Evolutionary conservation across 495 filamentous ascomycete species (phyloP).

Genomic region (Amphirosellinia nigrospora): DNA sequence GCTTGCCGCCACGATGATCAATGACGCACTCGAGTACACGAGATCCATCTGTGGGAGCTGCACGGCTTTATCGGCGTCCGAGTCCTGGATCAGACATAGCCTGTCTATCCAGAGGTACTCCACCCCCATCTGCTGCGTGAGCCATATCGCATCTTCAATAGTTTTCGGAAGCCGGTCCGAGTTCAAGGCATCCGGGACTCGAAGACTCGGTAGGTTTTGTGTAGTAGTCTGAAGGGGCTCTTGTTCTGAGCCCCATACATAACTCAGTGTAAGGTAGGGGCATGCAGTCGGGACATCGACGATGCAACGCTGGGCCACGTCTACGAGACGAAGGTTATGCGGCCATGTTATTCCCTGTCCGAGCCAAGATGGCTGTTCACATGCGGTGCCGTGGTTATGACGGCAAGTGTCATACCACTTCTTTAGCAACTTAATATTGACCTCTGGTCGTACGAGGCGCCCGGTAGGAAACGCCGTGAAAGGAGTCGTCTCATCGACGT

Average conservation of each 20-base stretch:
- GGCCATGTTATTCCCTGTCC: not conserved
- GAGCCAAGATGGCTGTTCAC: not conserved
- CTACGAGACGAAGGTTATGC: not conserved
- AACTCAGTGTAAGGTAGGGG: slow-evolving; percentile 32
- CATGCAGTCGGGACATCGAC: slow-evolving; percentile 16
- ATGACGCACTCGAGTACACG: slow-evolving; percentile 32
- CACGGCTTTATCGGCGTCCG: slow-evolving; percentile 34
- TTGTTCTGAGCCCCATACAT: slow-evolving; percentile 34
- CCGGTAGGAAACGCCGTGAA: not conserved
- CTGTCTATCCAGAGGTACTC: slow-evolving; percentile 48
- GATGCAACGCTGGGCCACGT: slow-evolving; percentile 7
- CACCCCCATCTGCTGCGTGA: slow-evolving; percentile 36
- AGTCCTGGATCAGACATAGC: slow-evolving; percentile 44
- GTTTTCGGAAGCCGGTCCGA: not conserved
- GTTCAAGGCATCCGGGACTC: not conserved
- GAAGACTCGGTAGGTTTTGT: slow-evolving; percentile 22
- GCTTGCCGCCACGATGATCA: slow-evolving; percentile 41
- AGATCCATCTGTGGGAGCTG: slow-evolving; percentile 42
- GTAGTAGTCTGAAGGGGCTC: slow-evolving; percentile 18
- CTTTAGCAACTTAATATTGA: not conserved
- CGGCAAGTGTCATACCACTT: slow-evolving; percentile 1
- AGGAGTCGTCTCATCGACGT: not conserved
- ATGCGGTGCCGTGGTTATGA: not conserved
- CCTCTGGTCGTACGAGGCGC: not conserved
- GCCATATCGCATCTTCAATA: slow-evolving; percentile 37